Conservation (phyloP, 495 filamentous ascomycete species). For the Cercophora newfieldiana region DNA sequence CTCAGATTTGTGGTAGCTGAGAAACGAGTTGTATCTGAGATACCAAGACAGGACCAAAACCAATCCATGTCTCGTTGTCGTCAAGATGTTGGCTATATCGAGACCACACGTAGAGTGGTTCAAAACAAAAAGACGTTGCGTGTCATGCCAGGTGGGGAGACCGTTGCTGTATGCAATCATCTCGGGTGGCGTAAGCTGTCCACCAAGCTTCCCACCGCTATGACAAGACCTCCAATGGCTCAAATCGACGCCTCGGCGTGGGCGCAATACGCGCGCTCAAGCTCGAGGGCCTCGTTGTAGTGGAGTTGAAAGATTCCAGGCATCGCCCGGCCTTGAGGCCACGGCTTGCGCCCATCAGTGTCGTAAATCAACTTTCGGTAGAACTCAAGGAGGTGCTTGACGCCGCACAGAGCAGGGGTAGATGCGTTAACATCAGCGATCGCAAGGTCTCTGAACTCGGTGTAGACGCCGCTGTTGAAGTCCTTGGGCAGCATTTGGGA, state of each 20-base stretch:
- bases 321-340: slow-evolving; percentile 29
- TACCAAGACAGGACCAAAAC: neutral
- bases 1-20: neutral
- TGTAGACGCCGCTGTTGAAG: slow-evolving; percentile 79
- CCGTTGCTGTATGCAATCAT: neutral
- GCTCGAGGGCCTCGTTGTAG: slow-evolving; percentile 26
- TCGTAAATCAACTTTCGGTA: slow-evolving; percentile 32
- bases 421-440: slow-evolving; percentile 59
- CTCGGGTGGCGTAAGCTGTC: neutral
- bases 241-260: neutral
- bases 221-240: neutral
- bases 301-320: slow-evolving; percentile 31
- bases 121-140: neutral
- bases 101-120: neutral
- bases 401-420: slow-evolving; percentile 19
- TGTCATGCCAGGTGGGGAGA: neutral
- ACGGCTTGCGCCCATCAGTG: slow-evolving; percentile 29
- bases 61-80: neutral
- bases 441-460: slow-evolving; percentile 72
- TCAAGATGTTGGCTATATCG: neutral
- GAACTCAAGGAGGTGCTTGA: slow-evolving; percentile 31
- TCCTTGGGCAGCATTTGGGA: slow-evolving; percentile 71
- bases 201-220: neutral
- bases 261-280: slow-evolving; percentile 11
- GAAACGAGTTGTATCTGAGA: neutral